phyloP scores from a whole-genome alignment of 139 green algal species.

The Picochlorum costavermella region DNA sequence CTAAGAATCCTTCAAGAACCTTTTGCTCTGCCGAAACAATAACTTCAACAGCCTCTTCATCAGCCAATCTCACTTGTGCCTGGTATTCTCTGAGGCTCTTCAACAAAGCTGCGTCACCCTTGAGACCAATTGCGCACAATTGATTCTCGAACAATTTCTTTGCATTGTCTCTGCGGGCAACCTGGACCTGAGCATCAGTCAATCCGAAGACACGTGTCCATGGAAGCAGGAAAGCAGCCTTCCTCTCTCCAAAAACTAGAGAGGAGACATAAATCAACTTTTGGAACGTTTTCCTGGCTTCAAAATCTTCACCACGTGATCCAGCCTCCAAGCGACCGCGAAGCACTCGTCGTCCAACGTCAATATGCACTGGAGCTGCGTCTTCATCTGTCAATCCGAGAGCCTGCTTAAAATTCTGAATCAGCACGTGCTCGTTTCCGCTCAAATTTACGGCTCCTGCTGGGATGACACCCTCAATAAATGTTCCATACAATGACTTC shows the following conservation, averaged over 20 bases:
- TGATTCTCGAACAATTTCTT: slow-evolving; percentile 56
- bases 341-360: slow-evolving; percentile 73
- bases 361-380: slow-evolving; percentile 87
- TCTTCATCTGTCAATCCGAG: slow-evolving; percentile 83
- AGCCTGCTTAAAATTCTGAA: slow-evolving; percentile 68
- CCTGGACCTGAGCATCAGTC: slow-evolving; percentile 73
- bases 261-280: slow-evolving; percentile 93
- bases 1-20: slow-evolving; percentile 55
- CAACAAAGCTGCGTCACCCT: slow-evolving; percentile 22
- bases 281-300: slow-evolving; percentile 79
- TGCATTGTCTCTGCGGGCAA: slow-evolving; percentile 75
- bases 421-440: slow-evolving; percentile 12
- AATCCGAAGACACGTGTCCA: slow-evolving; percentile 88
- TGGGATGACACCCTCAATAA: slow-evolving; percentile 77
- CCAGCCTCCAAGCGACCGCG: slow-evolving; percentile 57
- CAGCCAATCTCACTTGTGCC: slow-evolving; percentile 61
- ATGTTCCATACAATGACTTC: slow-evolving; percentile 73
- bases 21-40: slow-evolving; percentile 46
- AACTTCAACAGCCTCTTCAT: slow-evolving; percentile 70
- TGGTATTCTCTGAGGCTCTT: slow-evolving; percentile 53
- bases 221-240: slow-evolving; percentile 86
- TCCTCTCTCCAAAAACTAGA: slow-evolving; percentile 74
- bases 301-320: slow-evolving; percentile 40
- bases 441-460: slow-evolving; percentile 57
- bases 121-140: slow-evolving; percentile 40